These are phyloP conservation scores for Clitopilus passeckerianus DNA, from an alignment of 768 basidiomycete species.

Conservation along the genomic window DNA sequence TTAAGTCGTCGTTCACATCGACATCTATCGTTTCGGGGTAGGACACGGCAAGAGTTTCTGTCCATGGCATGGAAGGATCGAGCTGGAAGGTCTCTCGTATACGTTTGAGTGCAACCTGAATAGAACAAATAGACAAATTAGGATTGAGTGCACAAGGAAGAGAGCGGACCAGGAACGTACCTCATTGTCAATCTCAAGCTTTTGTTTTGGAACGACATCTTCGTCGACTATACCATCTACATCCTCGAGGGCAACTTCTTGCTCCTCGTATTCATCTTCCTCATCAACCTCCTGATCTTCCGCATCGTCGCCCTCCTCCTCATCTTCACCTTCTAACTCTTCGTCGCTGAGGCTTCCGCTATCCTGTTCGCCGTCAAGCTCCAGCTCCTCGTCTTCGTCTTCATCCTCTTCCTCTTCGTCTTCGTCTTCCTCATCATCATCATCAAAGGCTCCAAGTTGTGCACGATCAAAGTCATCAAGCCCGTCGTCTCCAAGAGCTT, in stretches of 20 bases:
- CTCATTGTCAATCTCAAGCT: constrained; percentile 78
- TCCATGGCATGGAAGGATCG: constrained; percentile 75
- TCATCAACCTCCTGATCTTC: constrained; percentile 33
- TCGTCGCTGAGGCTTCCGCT: constrained; percentile 51
- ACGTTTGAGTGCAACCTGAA: constrained; percentile 70
- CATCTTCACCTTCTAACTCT: constrained; percentile 52
- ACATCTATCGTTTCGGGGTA: constrained; percentile 72
- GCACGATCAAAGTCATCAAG: constrained; percentile 61
- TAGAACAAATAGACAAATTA: not conserved
- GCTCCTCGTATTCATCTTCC: constrained; percentile 30
- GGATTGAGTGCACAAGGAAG: not conserved
- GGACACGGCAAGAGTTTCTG: constrained; percentile 70
- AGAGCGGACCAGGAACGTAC: constrained; percentile 32
- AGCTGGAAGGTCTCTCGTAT: constrained; percentile 76
- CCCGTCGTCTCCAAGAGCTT: constrained; percentile 58
- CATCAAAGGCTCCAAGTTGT: constrained; percentile 41
- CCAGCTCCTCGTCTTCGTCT: constrained; percentile 10
- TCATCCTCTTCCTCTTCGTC: constrained; percentile 27
- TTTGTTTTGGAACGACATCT: constrained; percentile 77
- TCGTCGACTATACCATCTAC: constrained; percentile 64
- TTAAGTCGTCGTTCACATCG: constrained; percentile 84
- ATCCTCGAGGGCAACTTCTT: constrained; percentile 63
- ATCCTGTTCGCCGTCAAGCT: constrained; percentile 22
- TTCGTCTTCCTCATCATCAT: constrained; percentile 15
- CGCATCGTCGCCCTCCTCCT: constrained; percentile 23